These are phyloP conservation scores for Talaromyces ruber DNA, from an alignment of 495 filamentous ascomycete genomes.

Conservation along the genomic window DNA sequence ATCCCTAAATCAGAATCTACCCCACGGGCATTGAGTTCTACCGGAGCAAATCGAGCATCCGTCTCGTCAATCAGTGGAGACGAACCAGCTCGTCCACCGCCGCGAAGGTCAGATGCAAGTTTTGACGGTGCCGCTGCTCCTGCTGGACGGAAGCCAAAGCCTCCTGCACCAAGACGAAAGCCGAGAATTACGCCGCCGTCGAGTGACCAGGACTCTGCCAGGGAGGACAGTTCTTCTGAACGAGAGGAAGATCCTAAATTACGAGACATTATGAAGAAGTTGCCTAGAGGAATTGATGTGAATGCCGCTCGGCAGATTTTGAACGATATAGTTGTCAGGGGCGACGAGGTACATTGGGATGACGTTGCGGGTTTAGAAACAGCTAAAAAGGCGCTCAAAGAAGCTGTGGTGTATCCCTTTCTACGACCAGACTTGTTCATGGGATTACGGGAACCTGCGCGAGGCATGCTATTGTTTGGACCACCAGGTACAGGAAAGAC, in stretches of 20 bases:
- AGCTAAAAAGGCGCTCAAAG: constrained; percentile 88
- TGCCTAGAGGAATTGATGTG: constrained; percentile 74
- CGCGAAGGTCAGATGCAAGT: constrained; percentile 18
- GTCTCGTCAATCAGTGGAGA: constrained; percentile 22
- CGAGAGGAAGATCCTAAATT: constrained; percentile 40
- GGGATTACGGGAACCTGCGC: constrained; percentile 86
- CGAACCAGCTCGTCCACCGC: constrained; percentile 14
- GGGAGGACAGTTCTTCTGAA: constrained; percentile 26
- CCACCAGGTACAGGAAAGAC: constrained; percentile 97
- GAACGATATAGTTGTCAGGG: constrained; percentile 91
- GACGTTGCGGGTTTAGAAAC: constrained; percentile 88
- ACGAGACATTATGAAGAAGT: constrained; percentile 58
- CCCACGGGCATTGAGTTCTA: constrained; percentile 11
- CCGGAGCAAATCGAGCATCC: constrained; percentile 12
- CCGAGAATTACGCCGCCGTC: constrained; percentile 33
- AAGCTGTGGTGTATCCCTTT: constrained; percentile 96
- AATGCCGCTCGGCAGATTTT: constrained; percentile 81
- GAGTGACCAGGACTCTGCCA: constrained; percentile 34
- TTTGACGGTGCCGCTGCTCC: constrained; percentile 12
- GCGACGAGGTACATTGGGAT: constrained; percentile 91
- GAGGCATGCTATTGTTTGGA: constrained; percentile 94
- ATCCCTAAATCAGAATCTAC: constrained; percentile 15
- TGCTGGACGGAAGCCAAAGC: constrained; percentile 16
- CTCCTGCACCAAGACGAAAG: constrained; percentile 12
- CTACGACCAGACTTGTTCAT: constrained; percentile 92